phyloP scores from a whole-genome alignment of 208 protist genomes.

The Acanthamoeba healyi region DNA sequence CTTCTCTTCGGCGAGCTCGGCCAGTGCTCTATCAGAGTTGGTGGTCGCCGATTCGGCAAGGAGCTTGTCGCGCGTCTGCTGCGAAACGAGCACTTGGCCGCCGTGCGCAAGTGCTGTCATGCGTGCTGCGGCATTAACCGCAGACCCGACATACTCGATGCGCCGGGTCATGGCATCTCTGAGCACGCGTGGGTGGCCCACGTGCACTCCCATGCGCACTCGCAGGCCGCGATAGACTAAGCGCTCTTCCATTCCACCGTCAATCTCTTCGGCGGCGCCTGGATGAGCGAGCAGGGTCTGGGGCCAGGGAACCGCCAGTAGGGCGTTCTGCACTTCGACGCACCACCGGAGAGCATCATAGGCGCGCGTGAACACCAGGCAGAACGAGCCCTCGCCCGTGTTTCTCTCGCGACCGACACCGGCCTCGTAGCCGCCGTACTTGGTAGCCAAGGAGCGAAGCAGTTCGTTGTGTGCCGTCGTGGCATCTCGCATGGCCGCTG shows the following conservation, averaged over 20 bases:
- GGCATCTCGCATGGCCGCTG: background rate
- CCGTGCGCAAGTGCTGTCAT: conserved; percentile 62
- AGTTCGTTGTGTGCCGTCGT: background rate
- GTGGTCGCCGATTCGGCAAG: background rate
- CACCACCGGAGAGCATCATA: conserved; percentile 25
- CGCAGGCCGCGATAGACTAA: conserved; percentile 80
- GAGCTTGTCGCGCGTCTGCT: background rate
- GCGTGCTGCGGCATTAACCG: conserved; percentile 15
- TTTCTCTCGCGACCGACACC: background rate
- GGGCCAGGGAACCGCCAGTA: conserved; percentile 37
- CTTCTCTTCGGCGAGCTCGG: background rate
- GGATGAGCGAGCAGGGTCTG: conserved; percentile 2
- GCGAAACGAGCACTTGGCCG: conserved; percentile 42
- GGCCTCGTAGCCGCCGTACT: background rate
- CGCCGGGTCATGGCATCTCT: conserved; percentile 47
- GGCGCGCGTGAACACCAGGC: background rate
- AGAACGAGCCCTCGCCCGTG: conserved; percentile 35
- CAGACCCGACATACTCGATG: conserved; percentile 38
- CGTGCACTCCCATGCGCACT: conserved; percentile 87
- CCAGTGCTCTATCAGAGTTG: background rate
- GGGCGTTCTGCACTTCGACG: conserved; percentile 16
- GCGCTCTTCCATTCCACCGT: background rate
- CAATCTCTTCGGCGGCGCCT: conserved; percentile 20
- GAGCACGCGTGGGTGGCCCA: conserved; percentile 17
- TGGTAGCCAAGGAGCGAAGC: background rate